phyloP scores from a whole-genome alignment of 2,329 filamentous ascomycete species.

The Saccharata proteae region DNA sequence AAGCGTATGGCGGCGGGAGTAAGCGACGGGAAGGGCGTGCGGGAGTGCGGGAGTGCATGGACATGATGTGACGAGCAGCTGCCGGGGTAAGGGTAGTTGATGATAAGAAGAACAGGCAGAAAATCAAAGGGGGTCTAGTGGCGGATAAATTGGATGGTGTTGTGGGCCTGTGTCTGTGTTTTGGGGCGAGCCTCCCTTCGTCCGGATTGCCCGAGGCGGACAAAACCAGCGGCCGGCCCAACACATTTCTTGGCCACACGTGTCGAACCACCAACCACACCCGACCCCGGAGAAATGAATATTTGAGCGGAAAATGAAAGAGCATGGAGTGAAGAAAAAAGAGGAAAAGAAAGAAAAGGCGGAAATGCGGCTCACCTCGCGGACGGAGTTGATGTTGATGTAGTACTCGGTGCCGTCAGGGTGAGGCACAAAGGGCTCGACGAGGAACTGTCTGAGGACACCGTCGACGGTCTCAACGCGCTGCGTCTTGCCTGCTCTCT shows the following conservation, averaged over 20 bases:
- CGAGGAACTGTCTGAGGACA: slow-evolving; percentile 85
- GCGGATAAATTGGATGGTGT: slow-evolving; percentile 7
- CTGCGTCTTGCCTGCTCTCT: slow-evolving; percentile 81
- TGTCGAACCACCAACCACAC: neutral
- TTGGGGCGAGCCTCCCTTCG: slow-evolving; percentile 24
- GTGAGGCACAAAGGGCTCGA: slow-evolving; percentile 97
- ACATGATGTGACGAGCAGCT: slow-evolving; percentile 1
- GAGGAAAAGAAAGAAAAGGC: slow-evolving; percentile 10
- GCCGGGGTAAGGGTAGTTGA: slow-evolving; percentile 3
- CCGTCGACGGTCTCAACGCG: slow-evolving; percentile 87
- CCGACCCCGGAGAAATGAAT: neutral
- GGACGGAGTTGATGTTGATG: slow-evolving; percentile 99
- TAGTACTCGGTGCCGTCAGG: slow-evolving; percentile 96
- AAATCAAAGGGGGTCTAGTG: slow-evolving; percentile 6
- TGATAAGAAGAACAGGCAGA: slow-evolving; percentile 9
- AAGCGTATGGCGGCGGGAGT: slow-evolving; percentile 1
- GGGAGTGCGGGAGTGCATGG: slow-evolving; percentile 8
- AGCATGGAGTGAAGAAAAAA: slow-evolving; percentile 6
- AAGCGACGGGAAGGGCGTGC: slow-evolving; percentile 1
- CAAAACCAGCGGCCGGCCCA: slow-evolving; percentile 16
- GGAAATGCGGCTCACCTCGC: slow-evolving; percentile 66
- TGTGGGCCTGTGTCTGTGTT: slow-evolving; percentile 8
- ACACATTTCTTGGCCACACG: slow-evolving; percentile 2
- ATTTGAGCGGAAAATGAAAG: slow-evolving; percentile 1
- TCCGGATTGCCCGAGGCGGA: slow-evolving; percentile 21